Conservation (phyloP, 2,329 filamentous ascomycete genomes). For the Trichoderma sp. region DNA sequence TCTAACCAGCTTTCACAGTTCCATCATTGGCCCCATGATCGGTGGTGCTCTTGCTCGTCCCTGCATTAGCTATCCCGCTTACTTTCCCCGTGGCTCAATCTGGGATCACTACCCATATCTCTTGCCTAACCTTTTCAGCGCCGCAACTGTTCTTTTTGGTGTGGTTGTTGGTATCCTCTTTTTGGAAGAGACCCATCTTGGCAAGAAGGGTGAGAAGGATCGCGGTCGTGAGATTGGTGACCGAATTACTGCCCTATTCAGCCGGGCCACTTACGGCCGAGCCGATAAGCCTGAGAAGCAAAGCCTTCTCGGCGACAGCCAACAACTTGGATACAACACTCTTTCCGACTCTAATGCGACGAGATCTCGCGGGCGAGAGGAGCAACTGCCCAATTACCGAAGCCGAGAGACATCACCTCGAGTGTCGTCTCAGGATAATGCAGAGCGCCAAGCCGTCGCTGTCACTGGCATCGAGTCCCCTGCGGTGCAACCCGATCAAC, state of each 20-base stretch:
- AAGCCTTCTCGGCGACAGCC: slow-evolving; percentile 60
- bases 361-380: slow-evolving; percentile 30
- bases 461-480: slow-evolving; percentile 10
- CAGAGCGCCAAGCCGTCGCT: slow-evolving; percentile 19
- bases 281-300: slow-evolving; percentile 52
- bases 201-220: slow-evolving; percentile 74
- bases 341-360: not conserved
- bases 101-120: slow-evolving; percentile 89
- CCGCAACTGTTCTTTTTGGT: slow-evolving; percentile 70
- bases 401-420: slow-evolving; percentile 56
- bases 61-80: slow-evolving; percentile 71
- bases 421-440: slow-evolving; percentile 35
- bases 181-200: slow-evolving; percentile 87
- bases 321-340: slow-evolving; percentile 61
- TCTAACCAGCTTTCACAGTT: slow-evolving; percentile 50
- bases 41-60: slow-evolving; percentile 87
- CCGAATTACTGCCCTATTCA: slow-evolving; percentile 56
- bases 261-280: slow-evolving; percentile 34
- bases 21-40: slow-evolving; percentile 87
- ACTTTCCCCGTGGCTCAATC: slow-evolving; percentile 70
- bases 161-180: slow-evolving; percentile 79
- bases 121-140: slow-evolving; percentile 87
- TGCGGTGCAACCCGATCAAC: not conserved
- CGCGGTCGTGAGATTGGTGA: slow-evolving; percentile 72
- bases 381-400: slow-evolving; percentile 64